A percentile compares a stretch with the other conserved stretches of the same genome.
phyloP scores from a whole-genome alignment of 2,329 filamentous ascomycete species.

The Botrytis fragariae region DNA sequence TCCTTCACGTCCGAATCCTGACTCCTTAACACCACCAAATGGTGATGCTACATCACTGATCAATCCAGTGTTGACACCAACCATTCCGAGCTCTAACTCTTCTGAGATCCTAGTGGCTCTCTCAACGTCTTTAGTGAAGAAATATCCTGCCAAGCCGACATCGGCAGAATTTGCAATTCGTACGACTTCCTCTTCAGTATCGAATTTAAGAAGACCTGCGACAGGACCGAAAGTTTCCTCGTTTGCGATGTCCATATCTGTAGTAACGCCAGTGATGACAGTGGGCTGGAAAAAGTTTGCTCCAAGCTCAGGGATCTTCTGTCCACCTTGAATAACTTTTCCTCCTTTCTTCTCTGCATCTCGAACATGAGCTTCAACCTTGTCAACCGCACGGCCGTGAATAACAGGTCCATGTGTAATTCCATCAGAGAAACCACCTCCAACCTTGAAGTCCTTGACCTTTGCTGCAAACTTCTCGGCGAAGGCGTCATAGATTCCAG shows the following conservation, averaged over 20 bases:
- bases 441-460: constrained; percentile 72
- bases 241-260: constrained; percentile 76
- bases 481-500: constrained; percentile 75
- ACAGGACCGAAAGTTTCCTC: constrained; percentile 98
- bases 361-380: constrained; percentile 76
- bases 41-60: constrained; percentile 55
- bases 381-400: constrained; percentile 75
- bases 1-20: constrained; percentile 54
- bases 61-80: constrained; percentile 75
- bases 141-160: constrained; percentile 91
- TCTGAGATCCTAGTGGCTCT: constrained; percentile 62
- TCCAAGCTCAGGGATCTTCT: constrained; percentile 71
- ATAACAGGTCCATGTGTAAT: constrained; percentile 82
- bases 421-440: constrained; percentile 67
- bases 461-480: constrained; percentile 66
- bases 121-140: constrained; percentile 69
- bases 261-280: constrained; percentile 81
- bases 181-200: constrained; percentile 85
- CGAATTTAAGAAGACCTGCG: constrained; percentile 84
- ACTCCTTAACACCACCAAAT: constrained; percentile 57
- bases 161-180: constrained; percentile 75
- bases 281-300: constrained; percentile 88
- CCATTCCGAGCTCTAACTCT: constrained; percentile 79
- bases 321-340: constrained; percentile 71
- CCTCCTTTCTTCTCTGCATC: constrained; percentile 78